phyloP scores from a whole-genome alignment of 2,329 filamentous ascomycete species.

The Dissoconium aciculare region DNA sequence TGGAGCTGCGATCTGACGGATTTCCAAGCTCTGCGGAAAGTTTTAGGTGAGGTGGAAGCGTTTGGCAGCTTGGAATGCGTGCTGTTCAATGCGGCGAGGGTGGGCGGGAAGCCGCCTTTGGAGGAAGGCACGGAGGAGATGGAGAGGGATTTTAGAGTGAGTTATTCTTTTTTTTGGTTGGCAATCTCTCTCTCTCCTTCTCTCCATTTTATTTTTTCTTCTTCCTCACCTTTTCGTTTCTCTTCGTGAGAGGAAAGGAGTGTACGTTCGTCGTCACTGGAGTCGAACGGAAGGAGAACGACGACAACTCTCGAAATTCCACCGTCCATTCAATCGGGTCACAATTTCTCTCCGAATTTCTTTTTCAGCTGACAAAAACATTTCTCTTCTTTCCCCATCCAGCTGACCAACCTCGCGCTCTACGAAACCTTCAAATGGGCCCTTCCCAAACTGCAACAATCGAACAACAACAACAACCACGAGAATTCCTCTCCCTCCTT shows the following conservation, averaged over 20 bases:
- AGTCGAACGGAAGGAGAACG: no score
- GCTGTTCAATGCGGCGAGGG: constrained; percentile 39
- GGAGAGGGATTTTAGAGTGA: constrained; percentile 36
- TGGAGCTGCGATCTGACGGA: constrained; percentile 34
- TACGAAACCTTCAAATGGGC: constrained; percentile 35
- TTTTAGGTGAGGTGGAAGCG: constrained; percentile 30
- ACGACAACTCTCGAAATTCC: no score
- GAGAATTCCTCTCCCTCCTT: constrained; percentile 29
- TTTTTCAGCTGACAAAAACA: no score
- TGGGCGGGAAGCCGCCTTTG: constrained; percentile 30
- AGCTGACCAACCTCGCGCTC: constrained; percentile 35
- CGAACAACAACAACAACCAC: constrained; percentile 15
- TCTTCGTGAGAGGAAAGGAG: no score
- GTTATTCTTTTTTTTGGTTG: no score
- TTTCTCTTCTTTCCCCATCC: no score
- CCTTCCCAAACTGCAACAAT: constrained; percentile 29
- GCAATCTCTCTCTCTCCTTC: no score
- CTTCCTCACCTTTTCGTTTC: no score
- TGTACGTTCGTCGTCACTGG: no score
- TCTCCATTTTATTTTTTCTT: no score
- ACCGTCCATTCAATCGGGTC: no score
- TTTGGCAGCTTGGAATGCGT: constrained; percentile 33
- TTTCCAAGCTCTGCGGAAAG: constrained; percentile 23
- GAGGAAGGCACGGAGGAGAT: constrained; percentile 32
- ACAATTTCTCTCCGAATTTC: no score